These are phyloP conservation scores for Candida methanosorbosa DNA, from an alignment of 805 yeast species.

Conservation along the genomic window DNA sequence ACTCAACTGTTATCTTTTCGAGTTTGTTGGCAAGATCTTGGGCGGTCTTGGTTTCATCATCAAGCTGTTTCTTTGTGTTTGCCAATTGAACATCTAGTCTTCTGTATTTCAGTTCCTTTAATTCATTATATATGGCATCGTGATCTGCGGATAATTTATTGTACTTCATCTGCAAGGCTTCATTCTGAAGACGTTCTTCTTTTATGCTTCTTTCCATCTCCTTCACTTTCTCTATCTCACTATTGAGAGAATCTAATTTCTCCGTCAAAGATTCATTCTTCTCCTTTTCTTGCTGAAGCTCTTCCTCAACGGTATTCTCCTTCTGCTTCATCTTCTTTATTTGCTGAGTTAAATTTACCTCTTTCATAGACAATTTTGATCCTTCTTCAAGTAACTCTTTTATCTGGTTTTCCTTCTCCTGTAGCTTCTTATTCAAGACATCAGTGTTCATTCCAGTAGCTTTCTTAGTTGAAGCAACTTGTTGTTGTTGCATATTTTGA, in stretches of 20 bases:
- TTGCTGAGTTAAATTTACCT: constrained; percentile 55
- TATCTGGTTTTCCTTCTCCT: constrained; percentile 52
- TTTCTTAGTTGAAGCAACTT: not conserved
- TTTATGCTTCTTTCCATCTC: constrained; percentile 15
- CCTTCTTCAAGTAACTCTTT: constrained; percentile 69
- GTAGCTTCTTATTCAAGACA: constrained; percentile 22
- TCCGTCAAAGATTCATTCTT: constrained; percentile 14
- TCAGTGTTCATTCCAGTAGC: too few relatives aligned
- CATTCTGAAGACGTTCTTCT: constrained; percentile 24
- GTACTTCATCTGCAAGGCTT: constrained; percentile 15
- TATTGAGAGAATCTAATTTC: constrained; percentile 23
- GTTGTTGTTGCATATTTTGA: not conserved
- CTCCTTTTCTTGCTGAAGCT: constrained; percentile 21
- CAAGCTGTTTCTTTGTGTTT: constrained; percentile 22
- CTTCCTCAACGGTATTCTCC: constrained; percentile 28
- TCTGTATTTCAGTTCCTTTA: constrained; percentile 24
- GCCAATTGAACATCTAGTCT: constrained; percentile 23
- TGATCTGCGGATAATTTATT: constrained; percentile 15
- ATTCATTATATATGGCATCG: constrained; percentile 16
- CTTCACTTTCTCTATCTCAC: constrained; percentile 13
- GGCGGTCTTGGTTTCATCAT: constrained; percentile 25
- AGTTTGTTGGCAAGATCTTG: constrained; percentile 12
- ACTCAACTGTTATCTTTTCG: constrained; percentile 13
- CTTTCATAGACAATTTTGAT: constrained; percentile 59
- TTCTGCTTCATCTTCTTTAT: constrained; percentile 53